Evolutionary conservation across 2,329 filamentous ascomycete species (phyloP), one percentile per base, ranked within the genome.

Genomic region (Colletotrichum costaricense): DNA sequence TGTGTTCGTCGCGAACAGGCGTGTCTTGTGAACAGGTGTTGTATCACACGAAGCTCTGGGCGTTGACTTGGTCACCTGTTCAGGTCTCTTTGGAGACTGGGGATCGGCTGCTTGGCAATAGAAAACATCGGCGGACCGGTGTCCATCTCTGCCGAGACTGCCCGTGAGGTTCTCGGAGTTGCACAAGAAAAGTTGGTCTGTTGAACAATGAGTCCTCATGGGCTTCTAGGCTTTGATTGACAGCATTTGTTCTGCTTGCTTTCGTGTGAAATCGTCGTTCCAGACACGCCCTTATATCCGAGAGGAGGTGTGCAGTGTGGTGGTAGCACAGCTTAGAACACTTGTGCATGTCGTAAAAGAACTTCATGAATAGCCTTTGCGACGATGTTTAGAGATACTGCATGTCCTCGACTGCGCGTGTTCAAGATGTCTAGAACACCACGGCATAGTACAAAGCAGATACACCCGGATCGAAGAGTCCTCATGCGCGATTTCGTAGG

Each of bases 41-140:
- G 38, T 16, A 16, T 4, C 12, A 3, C 14, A 5, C 14, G 14
- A 42, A 42, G 3, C 14, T 16, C 19, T 4, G 38, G 14, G 5
- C 38, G 1, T 16, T 19, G 38, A 49, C 42, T 9, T n/a, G 19
- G 5, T 8, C 8, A 2, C 16, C 19, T 4, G 2, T 46, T 2
- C 0, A 7, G 16, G 16, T n/a, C 11, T 4, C 7, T 4, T 49
- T n/a, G 7, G 0, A n/a, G 7, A 49, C 19, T 49, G 0, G 42
- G 3, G 19, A 49, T 3, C 2, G 16, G 42, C 3, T 11, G 3
- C 42, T 4, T n/a, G 42, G 7, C 42, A 7, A 9, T n/a, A 46
- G 38, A 16, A 46, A 46, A 46, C 38, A 19, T 19, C 1, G 38
- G 24, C 5, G 1, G 14, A 16, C 38, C 38, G 16, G 8, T 46